Percentiles rank a stretch among this genome's conserved stretches.
Evolutionary conservation across 2,329 filamentous ascomycete genomes (phyloP).

Genomic region (Chaetomium sp.): DNA sequence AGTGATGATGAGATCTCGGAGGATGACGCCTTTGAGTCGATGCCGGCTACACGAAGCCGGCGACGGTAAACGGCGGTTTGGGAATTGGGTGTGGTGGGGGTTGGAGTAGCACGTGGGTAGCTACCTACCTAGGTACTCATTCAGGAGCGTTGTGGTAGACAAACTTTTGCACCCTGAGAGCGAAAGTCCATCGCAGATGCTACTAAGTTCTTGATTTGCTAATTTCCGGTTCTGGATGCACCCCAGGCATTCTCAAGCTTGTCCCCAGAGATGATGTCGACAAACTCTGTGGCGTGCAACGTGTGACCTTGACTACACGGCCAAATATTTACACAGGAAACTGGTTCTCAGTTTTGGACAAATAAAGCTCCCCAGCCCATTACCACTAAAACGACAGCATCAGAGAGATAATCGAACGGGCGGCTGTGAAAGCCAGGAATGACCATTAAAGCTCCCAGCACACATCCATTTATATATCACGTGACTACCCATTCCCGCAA

Average conservation of each 20-base stretch:
- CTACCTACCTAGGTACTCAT: not conserved
- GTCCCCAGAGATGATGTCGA: not conserved
- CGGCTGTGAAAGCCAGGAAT: not conserved
- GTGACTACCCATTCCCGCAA: not conserved
- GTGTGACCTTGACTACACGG: not conserved
- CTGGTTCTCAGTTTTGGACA: no score
- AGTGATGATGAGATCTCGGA: conserved; percentile 68
- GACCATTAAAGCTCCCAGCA: not conserved
- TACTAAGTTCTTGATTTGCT: not conserved
- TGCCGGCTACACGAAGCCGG: conserved; percentile 43
- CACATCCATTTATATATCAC: conserved; percentile 2
- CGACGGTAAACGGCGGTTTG: conserved; percentile 14
- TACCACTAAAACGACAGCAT: not conserved
- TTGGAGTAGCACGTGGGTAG: not conserved
- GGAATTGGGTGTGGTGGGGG: not conserved
- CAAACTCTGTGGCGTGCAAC: not conserved
- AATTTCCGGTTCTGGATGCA: not conserved
- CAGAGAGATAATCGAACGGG: not conserved
- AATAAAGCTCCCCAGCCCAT: not conserved
- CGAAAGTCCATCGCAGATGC: not conserved
- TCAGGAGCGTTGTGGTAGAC: not conserved
- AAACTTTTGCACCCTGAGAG: not conserved
- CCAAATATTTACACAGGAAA: not conserved
- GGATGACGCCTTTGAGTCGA: conserved; percentile 59
- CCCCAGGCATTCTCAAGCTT: not conserved